A percentile compares a stretch with the other conserved stretches of the same genome.
Conservation (phyloP, 2,329 filamentous ascomycete species). For the Diaporthe sp. region DNA sequence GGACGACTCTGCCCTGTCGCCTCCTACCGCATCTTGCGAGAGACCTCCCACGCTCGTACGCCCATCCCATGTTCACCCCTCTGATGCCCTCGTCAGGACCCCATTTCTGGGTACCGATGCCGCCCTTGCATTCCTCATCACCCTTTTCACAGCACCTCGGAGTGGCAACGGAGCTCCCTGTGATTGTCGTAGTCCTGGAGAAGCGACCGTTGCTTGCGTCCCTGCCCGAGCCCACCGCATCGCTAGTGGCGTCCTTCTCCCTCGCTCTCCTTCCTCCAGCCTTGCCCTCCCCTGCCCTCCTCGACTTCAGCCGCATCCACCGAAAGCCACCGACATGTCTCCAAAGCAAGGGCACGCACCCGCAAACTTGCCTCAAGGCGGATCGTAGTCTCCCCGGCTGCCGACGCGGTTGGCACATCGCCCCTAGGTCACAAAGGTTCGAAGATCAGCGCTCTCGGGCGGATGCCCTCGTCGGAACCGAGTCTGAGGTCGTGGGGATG, state of each 20-base stretch:
- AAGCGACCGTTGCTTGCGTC: not conserved
- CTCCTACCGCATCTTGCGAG: not conserved
- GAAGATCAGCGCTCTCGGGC: constrained; percentile 76
- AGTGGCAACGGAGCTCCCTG: not conserved
- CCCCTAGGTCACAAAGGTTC: constrained; percentile 74
- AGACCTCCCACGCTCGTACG: constrained; percentile 46
- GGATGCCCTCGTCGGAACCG: constrained; percentile 64
- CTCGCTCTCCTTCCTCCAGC: not conserved
- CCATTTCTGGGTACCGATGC: constrained; percentile 49
- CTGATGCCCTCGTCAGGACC: constrained; percentile 53
- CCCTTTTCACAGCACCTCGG: constrained; percentile 9
- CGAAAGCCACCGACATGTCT: constrained; percentile 67
- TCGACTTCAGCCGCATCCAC: constrained; percentile 52
- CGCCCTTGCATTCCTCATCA: not conserved
- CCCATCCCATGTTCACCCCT: constrained; percentile 59
- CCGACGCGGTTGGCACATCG: constrained; percentile 68
- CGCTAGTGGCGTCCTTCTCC: not conserved
- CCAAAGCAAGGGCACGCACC: constrained; percentile 73
- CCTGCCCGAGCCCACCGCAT: not conserved
- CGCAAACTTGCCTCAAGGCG: constrained; percentile 67
- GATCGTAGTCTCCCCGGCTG: constrained; percentile 68
- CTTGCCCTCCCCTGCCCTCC: constrained; percentile 55
- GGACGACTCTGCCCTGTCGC: not conserved
- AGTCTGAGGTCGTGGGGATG: constrained; percentile 65
- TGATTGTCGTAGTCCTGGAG: constrained; percentile 32